These are phyloP conservation scores for Sarocladiaceae sp. DNA, from an alignment of 2,329 filamentous ascomycete genomes.

Conservation along the genomic window DNA sequence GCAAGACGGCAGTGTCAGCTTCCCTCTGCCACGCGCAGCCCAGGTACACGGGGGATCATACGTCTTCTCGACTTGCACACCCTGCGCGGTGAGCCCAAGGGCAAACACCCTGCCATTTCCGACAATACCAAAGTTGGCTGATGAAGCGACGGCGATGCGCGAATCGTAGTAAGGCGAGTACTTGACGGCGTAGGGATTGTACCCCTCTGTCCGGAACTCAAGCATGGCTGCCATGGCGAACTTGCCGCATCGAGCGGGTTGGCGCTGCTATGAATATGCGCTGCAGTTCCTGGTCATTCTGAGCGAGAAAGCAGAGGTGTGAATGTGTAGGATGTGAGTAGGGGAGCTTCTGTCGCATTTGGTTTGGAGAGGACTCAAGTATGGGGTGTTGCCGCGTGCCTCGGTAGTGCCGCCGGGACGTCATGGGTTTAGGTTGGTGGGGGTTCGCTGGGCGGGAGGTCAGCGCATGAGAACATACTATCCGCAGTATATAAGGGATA, in stretches of 20 bases:
- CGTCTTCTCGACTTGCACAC: slow-evolving; percentile 80
- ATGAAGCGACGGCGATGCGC: slow-evolving; percentile 79
- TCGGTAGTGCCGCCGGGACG: slow-evolving; percentile 2
- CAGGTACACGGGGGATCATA: slow-evolving; percentile 30
- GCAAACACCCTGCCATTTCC: slow-evolving; percentile 90
- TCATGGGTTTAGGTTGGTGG: too few relatives aligned
- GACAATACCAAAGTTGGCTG: slow-evolving; percentile 95
- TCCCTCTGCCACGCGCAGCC: not conserved
- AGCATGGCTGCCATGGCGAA: slow-evolving; percentile 62
- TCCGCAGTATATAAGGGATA: too few relatives aligned
- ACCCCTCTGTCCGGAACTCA: slow-evolving; percentile 88
- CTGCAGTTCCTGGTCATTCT: not conserved
- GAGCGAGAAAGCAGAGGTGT: not conserved
- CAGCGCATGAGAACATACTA: not conserved
- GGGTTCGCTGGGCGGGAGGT: not conserved
- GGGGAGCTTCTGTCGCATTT: not conserved
- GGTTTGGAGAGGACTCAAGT: not conserved
- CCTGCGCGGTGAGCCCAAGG: slow-evolving; percentile 73
- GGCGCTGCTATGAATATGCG: not conserved
- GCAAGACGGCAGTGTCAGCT: not conserved
- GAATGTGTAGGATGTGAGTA: not conserved
- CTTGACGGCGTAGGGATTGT: slow-evolving; percentile 93
- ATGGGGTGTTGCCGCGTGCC: not conserved
- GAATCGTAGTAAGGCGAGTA: slow-evolving; percentile 99
- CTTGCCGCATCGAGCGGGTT: slow-evolving; percentile 13